Percentiles rank a stretch among this genome's conserved stretches.
phyloP scores from a whole-genome alignment of 495 filamentous ascomycete genomes.

The Penicillium waksmanii region DNA sequence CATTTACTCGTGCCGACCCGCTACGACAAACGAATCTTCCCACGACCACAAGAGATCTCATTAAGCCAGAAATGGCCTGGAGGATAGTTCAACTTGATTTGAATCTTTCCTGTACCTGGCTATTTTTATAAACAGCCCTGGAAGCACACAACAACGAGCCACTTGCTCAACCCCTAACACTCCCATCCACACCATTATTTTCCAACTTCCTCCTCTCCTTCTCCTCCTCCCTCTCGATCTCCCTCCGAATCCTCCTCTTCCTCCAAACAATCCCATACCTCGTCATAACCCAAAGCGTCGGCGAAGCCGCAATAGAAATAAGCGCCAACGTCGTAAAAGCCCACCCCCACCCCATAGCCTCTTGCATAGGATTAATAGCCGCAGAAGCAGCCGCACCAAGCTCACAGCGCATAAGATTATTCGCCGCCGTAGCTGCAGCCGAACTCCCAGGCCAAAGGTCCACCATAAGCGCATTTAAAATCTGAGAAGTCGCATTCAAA shows the following conservation, averaged over 20 bases:
- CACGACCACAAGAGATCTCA: too few species aligned
- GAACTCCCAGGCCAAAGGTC: slow-evolving; percentile 62
- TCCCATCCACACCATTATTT: too few species aligned
- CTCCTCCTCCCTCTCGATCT: slow-evolving; percentile 10
- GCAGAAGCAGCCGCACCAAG: slow-evolving; percentile 62
- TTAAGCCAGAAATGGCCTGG: too few species aligned
- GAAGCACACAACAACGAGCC: too few species aligned
- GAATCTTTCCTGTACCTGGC: too few species aligned
- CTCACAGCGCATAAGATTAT: slow-evolving; percentile 66
- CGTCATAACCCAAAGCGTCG: slow-evolving; percentile 31
- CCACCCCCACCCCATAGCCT: slow-evolving; percentile 64
- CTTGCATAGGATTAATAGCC: slow-evolving; percentile 59
- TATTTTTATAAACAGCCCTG: too few species aligned
- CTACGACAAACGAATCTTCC: too few species aligned
- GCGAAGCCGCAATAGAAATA: slow-evolving; percentile 32
- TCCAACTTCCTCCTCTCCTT: not conserved
- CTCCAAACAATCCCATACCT: slow-evolving; percentile 45
- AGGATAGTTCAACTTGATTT: too few species aligned
- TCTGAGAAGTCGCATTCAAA: slow-evolving; percentile 36
- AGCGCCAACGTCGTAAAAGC: slow-evolving; percentile 61
- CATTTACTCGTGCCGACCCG: too few species aligned
- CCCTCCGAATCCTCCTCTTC: slow-evolving; percentile 30
- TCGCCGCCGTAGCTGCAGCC: slow-evolving; percentile 65
- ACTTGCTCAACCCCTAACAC: too few species aligned
- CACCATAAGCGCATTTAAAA: slow-evolving; percentile 56